Base-by-base conservation (phyloP, 345 rosid genomes). In the Pistacia vera region DNA sequence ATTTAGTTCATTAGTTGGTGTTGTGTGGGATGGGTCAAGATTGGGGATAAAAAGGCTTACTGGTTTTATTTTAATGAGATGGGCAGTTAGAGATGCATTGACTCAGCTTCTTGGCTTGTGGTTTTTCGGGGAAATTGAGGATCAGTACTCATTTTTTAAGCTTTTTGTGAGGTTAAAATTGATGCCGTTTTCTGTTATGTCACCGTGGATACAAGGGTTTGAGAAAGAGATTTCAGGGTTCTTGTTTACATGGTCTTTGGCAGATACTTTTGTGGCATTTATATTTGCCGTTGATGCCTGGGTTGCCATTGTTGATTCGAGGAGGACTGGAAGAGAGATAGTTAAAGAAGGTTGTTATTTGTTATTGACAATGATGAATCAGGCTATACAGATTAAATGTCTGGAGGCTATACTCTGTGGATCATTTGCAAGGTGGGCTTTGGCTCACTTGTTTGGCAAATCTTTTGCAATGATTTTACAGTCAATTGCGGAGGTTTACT, bases 61-160 rank as follows among this genome's bases (percentile, higher is more conserved):
- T 56, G 97, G 98, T 5, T 96, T 91, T 76, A 76, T 96, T 76
- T 79, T 91, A 68, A 93, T 93, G 95, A 85, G 89, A 76, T 96
- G 97, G 98, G 98, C 97, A 0, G 92, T 93, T 67, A 89, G 97
- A 75, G 99, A 96, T 77, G 94, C 97, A 0, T 74, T 93, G 81
- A 91, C 92, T 28, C 97, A 92, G 90, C 85, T 93, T 63, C 87
- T 92, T 2, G 98, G 97, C 4, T 81, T 93, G 77, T 93, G 97
- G 98, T 90, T 84, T 74, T 92, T 96, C 52, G 97, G 98, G 5
- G 95, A 92, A 58, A 85, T 93, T 59, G 91, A 96, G 82, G 97
- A 96, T 86, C 98, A 92, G 68, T 92, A 82, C 84, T 90, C 97
- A 0, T 91, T 96, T 82, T 92, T 92, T 49, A 89, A 91, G 89